Evolutionary conservation across 2,329 filamentous ascomycete genomes (phyloP).

Genomic region (Alternaria angustiovoidea): DNA sequence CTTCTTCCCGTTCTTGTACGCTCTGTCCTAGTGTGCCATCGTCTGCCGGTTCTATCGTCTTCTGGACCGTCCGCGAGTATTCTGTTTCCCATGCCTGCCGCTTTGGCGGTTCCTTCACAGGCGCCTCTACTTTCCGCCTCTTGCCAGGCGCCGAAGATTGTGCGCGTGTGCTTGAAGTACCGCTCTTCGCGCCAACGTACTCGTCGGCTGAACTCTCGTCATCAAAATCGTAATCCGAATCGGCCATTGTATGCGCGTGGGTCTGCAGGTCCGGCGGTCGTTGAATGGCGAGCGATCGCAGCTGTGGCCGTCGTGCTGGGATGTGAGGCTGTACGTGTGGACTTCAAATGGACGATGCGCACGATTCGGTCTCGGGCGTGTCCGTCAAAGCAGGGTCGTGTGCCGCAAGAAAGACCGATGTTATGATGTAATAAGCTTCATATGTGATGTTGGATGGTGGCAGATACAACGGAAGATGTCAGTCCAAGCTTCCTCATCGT

Average conservation of each 20-base stretch:
- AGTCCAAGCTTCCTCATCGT: constrained; percentile 6
- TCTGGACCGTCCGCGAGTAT: constrained; percentile 62
- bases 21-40: constrained; percentile 78
- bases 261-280: not conserved
- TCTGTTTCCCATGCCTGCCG: constrained; percentile 59
- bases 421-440: constrained; percentile 16
- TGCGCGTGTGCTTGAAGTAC: constrained; percentile 34
- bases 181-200: constrained; percentile 55
- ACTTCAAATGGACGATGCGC: not conserved
- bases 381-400: constrained; percentile 1
- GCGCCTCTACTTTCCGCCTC: constrained; percentile 28
- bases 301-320: not conserved
- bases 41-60: constrained; percentile 62
- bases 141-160: constrained; percentile 30
- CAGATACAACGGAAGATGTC: not conserved
- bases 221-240: constrained; percentile 76
- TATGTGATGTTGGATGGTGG: not conserved
- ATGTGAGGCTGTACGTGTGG: not conserved
- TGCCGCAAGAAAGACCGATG: constrained; percentile 5
- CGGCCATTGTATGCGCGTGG: constrained; percentile 64
- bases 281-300: not conserved
- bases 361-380: not conserved
- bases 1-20: constrained; percentile 78
- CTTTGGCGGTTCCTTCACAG: constrained; percentile 46
- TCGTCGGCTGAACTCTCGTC: constrained; percentile 72